Conservation (phyloP, 73 alveolate species). For the Paramecium octaurelia region DNA sequence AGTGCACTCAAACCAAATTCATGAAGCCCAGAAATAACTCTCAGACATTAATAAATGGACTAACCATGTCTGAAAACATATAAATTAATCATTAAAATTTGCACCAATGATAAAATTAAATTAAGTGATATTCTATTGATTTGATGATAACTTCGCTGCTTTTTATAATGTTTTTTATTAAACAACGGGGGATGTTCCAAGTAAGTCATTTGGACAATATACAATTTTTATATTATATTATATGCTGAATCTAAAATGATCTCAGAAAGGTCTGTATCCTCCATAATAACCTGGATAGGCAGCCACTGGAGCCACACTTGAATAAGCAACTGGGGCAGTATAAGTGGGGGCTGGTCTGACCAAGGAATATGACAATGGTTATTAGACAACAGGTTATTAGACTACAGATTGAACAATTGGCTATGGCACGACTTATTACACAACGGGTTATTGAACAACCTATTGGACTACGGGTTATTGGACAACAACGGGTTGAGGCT, state of each 20-base stretch:
- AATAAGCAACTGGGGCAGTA: neutral
- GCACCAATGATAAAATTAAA: neutral
- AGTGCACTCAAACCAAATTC: neutral
- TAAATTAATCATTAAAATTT: slow-evolving; percentile 1
- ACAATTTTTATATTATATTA: neutral
- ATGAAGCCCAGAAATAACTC: neutral
- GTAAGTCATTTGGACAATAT: neutral
- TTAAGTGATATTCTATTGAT: neutral
- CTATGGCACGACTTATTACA: neutral
- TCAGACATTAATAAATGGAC: slow-evolving; percentile 1
- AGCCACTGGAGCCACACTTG: neutral
- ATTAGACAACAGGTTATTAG: neutral
- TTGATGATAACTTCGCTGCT: neutral
- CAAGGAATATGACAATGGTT: neutral
- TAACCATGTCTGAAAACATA: slow-evolving; percentile 39
- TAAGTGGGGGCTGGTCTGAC: slow-evolving; percentile 1
- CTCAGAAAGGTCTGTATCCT: slow-evolving; percentile 9
- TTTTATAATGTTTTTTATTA: neutral
- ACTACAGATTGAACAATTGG: neutral
- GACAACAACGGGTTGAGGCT: neutral
- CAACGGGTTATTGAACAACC: neutral
- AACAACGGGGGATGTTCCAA: neutral
- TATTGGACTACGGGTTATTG: neutral
- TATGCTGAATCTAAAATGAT: neutral
- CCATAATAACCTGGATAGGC: neutral